Conservation (phyloP, 192 early-diverging fungal genomes). For the Backusella psychrophila region DNA sequence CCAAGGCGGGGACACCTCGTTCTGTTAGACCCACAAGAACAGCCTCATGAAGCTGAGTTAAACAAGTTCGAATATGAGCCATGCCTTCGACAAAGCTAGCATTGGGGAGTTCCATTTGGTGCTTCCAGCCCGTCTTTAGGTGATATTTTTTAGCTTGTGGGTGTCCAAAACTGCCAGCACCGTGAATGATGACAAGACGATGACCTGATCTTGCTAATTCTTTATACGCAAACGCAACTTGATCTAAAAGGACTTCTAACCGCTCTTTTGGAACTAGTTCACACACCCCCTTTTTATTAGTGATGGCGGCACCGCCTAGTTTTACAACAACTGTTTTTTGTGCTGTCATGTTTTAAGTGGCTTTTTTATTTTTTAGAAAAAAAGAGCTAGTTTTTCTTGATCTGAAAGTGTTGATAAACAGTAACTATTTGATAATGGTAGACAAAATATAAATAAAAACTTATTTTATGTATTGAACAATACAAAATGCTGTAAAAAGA, state of each 20-base stretch:
- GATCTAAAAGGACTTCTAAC: neutral
- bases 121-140: conserved; percentile 23
- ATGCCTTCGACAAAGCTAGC: neutral
- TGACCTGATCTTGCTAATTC: neutral
- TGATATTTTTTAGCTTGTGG: conserved; percentile 34
- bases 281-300: conserved; percentile 12
- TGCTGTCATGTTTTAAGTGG: neutral
- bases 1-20: conserved; percentile 18
- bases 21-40: conserved; percentile 9
- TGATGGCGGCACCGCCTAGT: conserved; percentile 28
- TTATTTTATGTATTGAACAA: neutral
- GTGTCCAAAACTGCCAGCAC: conserved; percentile 41
- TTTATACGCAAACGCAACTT: neutral
- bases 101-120: neutral
- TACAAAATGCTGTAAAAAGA: neutral
- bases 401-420: neutral
- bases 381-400: neutral
- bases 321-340: conserved; percentile 18
- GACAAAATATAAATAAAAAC: neutral
- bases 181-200: conserved; percentile 31
- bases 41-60: conserved; percentile 14
- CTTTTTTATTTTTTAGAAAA: neutral
- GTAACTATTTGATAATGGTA: too few relatives aligned
- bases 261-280: neutral
- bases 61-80: conserved; percentile 7